These are phyloP conservation scores for Dillenia turbinata DNA, from an alignment of 164 flowering plant genomes.

Conservation along the genomic window DNA sequence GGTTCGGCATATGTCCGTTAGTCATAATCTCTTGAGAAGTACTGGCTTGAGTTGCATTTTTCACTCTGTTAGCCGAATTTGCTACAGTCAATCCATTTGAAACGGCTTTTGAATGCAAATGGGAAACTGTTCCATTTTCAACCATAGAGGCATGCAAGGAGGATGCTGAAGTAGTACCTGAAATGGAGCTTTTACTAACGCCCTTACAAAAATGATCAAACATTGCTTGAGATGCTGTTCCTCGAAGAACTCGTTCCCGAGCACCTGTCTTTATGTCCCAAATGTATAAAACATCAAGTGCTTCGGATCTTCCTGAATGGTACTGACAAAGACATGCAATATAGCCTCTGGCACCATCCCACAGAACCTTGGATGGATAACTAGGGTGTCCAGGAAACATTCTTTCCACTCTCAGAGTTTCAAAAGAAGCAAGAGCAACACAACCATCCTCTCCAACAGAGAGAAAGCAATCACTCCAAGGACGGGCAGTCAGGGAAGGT, in stretches of 20 bases:
- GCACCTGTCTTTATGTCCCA: constrained; percentile 97
- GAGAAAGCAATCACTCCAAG: constrained; percentile 94
- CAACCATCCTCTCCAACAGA: constrained; percentile 89
- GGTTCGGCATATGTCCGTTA: constrained; percentile 25
- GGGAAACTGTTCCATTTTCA: constrained; percentile 41
- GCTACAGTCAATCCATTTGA: constrained; percentile 26
- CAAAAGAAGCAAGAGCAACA: constrained; percentile 79
- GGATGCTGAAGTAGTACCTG: constrained; percentile 65
- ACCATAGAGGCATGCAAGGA: constrained; percentile 47
- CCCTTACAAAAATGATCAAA: constrained; percentile 77
- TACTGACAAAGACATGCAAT: constrained; percentile 69
- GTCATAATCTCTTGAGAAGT: constrained; percentile 18
- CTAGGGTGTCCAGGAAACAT: constrained; percentile 89
- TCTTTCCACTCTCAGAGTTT: constrained; percentile 85
- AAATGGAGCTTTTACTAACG: constrained; percentile 30
- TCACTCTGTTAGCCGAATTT: constrained; percentile 7
- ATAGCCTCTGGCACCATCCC: constrained; percentile 93
- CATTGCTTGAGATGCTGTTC: constrained; percentile 88
- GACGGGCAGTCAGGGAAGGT: constrained; percentile 49
- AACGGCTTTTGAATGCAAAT: constrained; percentile 18
- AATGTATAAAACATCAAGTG: constrained; percentile 56
- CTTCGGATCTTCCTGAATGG: constrained; percentile 37
- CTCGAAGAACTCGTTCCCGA: constrained; percentile 85
- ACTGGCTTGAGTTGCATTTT: constrained; percentile 15
- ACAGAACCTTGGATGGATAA: constrained; percentile 75